Evolutionary conservation across 2,329 filamentous ascomycete species (phyloP).

Genomic region (Alternaria incomplexa): DNA sequence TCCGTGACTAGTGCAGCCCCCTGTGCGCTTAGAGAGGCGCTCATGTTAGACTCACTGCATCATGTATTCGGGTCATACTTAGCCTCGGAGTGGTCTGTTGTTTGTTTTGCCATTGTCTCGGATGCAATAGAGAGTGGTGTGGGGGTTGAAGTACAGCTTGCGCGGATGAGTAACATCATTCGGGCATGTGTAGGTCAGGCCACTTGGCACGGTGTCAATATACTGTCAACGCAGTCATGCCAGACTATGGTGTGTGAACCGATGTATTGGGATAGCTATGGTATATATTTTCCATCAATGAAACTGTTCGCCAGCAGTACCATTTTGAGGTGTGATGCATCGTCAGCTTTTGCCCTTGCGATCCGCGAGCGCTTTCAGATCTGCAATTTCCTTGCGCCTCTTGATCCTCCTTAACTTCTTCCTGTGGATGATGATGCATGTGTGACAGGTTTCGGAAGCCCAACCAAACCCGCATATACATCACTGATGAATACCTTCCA

Average conservation of each 20-base stretch:
- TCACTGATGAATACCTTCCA: not conserved
- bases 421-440: not conserved
- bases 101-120: not conserved
- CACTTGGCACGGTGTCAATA: not conserved
- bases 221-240: not conserved
- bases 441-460: not conserved
- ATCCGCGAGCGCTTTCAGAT: not conserved
- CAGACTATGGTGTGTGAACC: not conserved
- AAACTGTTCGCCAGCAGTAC: not conserved
- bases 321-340: not conserved
- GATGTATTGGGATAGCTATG: not conserved
- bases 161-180: not conserved
- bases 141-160: not conserved
- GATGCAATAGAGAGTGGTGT: not conserved
- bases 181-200: not conserved
- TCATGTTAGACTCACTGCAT: not conserved
- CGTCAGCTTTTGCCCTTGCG: not conserved
- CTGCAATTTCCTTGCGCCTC: not conserved
- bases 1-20: not conserved
- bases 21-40: not conserved
- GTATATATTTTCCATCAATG: not conserved
- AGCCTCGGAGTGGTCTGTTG: not conserved
- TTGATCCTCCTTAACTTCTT: not conserved
- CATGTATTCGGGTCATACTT: not conserved
- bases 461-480: not conserved